A percentile compares a stretch with the other conserved stretches of the same genome.
Evolutionary conservation across 768 basidiomycete species (phyloP).

Genomic region (Leccinum broughii): DNA sequence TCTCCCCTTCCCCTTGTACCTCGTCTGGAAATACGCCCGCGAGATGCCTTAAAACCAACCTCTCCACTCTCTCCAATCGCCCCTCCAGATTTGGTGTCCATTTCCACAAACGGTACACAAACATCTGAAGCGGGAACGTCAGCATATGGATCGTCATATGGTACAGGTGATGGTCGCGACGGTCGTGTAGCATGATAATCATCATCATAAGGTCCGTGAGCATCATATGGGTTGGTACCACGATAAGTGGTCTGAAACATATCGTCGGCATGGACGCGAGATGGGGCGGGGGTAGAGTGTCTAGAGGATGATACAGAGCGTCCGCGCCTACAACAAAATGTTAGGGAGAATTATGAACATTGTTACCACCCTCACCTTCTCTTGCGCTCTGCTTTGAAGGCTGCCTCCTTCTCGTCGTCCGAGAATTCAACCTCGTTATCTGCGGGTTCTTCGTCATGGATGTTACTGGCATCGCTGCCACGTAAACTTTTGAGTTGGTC

Average conservation of each 20-base stretch:
- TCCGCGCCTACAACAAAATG: slow-evolving; percentile 44
- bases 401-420: slow-evolving; percentile 90
- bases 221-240: slow-evolving; percentile 63
- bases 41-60: neutral
- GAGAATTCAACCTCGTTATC: slow-evolving; percentile 93
- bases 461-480: slow-evolving; percentile 93
- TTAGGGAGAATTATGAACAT: slow-evolving; percentile 2
- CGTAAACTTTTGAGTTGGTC: slow-evolving; percentile 66
- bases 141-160: slow-evolving; percentile 81
- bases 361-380: slow-evolving; percentile 46
- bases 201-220: slow-evolving; percentile 67
- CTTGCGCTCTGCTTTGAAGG: slow-evolving; percentile 60
- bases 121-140: slow-evolving; percentile 40
- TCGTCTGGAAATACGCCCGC: slow-evolving; percentile 29
- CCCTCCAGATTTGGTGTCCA: slow-evolving; percentile 10
- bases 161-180: slow-evolving; percentile 64
- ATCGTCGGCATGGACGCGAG: slow-evolving; percentile 57
- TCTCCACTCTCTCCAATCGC: slow-evolving; percentile 27
- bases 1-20: slow-evolving; percentile 28
- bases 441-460: slow-evolving; percentile 90
- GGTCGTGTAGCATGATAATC: slow-evolving; percentile 52
- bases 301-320: slow-evolving; percentile 56
- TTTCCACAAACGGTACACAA: neutral
- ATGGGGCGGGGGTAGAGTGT: slow-evolving; percentile 52
- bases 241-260: slow-evolving; percentile 45